Evolutionary conservation across 495 filamentous ascomycete species (phyloP), one percentile per base, ranked within the genome.

Genomic region (Penicillium soppii): DNA sequence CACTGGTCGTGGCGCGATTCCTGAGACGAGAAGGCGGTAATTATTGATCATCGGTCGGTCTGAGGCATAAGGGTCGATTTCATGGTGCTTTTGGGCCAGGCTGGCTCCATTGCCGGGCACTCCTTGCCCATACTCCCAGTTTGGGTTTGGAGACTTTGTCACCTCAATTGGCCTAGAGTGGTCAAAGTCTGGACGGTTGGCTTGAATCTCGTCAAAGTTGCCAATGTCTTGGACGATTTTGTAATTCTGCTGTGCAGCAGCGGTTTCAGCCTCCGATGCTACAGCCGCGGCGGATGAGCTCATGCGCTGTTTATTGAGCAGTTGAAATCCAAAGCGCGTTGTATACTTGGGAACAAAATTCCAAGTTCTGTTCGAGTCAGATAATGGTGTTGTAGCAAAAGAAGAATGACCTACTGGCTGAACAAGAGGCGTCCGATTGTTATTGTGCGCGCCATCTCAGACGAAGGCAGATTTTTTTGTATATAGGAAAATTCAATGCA

Each of bases 1-100:
- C 39, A 85, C 70, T 1, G 91, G 92, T 7, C 92, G 82, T 0
- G 92, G 92, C 8, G 91, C 80, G 50, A 96, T 84, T 12, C 81
- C 88, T 2, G 81, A 86, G 66, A 95, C 92, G 4, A 95, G 77
- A 0, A 96, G 82, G 60, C 94, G 94, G 76, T 96, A 96, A 70
- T 96, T 95, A 65, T 79, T 82, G 1, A 77, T 69, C 0, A 81
- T 67, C 0, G 82, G 82, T 1, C 91, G 75, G 39, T 81, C 82
- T 7, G 80, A 61, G 20, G 75, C 80, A 59, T 91, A 89, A 4
- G 91, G 91, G 69, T 95, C 85, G 56, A 96, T 92, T 50, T 83
- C 72, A 36, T 87, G 65, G 59, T 92, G 90, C 16, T 72, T 65
- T 52, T 78, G 68, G 12, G 71, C 65, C 32, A 77, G 66, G 37